A percentile compares a stretch with the other conserved stretches of the same genome.
phyloP scores from a whole-genome alignment of 768 basidiomycete genomes.

The Imleria badia region DNA sequence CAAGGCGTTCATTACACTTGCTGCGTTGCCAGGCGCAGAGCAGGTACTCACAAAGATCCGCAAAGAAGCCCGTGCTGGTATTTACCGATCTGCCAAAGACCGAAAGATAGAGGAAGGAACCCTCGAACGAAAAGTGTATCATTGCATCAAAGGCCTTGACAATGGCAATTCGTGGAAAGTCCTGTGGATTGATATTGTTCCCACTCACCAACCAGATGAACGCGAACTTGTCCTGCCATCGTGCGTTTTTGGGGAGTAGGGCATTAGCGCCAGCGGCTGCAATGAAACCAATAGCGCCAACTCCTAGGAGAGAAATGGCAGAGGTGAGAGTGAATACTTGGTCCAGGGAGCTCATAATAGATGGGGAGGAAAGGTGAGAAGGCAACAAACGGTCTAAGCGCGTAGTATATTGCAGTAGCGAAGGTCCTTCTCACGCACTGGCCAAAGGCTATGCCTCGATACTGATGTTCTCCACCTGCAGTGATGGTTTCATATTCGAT shows the following conservation, averaged over 20 bases:
- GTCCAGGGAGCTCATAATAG: constrained; percentile 18
- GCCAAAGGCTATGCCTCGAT: neutral
- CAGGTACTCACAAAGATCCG: constrained; percentile 63
- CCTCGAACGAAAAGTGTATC: constrained; percentile 79
- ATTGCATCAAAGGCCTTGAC: constrained; percentile 73
- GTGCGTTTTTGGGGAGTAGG: constrained; percentile 63
- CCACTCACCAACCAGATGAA: constrained; percentile 76
- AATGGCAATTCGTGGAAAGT: neutral
- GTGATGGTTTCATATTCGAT: constrained; percentile 49
- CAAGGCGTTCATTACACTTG: neutral
- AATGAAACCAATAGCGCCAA: constrained; percentile 47
- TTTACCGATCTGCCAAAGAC: constrained; percentile 72
- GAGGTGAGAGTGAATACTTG: constrained; percentile 59
- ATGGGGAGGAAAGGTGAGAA: neutral
- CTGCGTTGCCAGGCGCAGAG: neutral
- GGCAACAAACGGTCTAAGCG: too few relatives aligned
- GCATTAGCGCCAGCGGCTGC: constrained; percentile 53
- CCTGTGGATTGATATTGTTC: neutral
- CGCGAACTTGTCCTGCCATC: constrained; percentile 62
- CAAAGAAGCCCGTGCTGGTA: constrained; percentile 65
- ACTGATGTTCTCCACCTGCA: too few relatives aligned
- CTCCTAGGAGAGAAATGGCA: constrained; percentile 60
- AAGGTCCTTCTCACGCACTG: constrained; percentile 5
- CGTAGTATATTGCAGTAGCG: too few relatives aligned
- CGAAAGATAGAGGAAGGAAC: constrained; percentile 77